Percentiles rank a stretch among this genome's conserved stretches.
Evolutionary conservation across 2,329 filamentous ascomycete genomes (phyloP).

Genomic region (Beauveria sp.): DNA sequence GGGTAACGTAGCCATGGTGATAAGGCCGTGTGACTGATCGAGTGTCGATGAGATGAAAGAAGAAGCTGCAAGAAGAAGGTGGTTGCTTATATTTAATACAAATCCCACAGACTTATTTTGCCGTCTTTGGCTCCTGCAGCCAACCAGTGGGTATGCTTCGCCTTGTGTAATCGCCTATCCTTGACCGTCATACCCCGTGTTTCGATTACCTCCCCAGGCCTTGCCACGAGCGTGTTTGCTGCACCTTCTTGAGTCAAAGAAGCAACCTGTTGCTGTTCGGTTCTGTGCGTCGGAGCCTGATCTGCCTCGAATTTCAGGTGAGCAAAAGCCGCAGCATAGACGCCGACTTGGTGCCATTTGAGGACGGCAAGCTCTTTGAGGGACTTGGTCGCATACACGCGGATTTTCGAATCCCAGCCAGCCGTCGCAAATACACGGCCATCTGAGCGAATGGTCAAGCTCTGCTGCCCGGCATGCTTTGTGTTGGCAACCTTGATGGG

Average conservation of each 20-base stretch:
- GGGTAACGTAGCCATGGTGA: too few species aligned
- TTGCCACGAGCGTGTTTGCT: not conserved
- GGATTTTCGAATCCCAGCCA: conserved; percentile 78
- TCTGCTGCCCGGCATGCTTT: conserved; percentile 86
- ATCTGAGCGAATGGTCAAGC: conserved; percentile 68
- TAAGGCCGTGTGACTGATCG: not conserved
- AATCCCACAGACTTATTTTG: conserved; percentile 91
- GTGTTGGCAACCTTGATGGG: conserved; percentile 62
- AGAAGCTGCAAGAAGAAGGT: not conserved
- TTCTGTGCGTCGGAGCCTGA: not conserved
- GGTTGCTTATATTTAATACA: conserved; percentile 50
- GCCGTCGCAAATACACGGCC: conserved; percentile 80
- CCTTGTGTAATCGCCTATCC: conserved; percentile 54
- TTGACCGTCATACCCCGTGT: conserved; percentile 38
- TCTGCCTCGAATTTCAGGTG: conserved; percentile 21
- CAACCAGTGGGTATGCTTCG: conserved; percentile 74
- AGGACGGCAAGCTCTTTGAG: conserved; percentile 85
- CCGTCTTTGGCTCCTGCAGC: conserved; percentile 90
- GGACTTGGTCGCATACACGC: conserved; percentile 74
- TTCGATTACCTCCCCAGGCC: conserved; percentile 5
- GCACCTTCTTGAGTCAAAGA: not conserved
- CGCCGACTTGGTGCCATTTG: conserved; percentile 89
- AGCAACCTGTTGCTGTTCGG: not conserved
- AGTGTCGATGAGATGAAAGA: not conserved
- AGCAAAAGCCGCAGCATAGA: conserved; percentile 73